Percentiles rank a stretch among this genome's conserved stretches.
These are phyloP conservation scores for Solanum ossicruentum DNA, from an alignment of 257 asterid genomes.

Conservation along the genomic window DNA sequence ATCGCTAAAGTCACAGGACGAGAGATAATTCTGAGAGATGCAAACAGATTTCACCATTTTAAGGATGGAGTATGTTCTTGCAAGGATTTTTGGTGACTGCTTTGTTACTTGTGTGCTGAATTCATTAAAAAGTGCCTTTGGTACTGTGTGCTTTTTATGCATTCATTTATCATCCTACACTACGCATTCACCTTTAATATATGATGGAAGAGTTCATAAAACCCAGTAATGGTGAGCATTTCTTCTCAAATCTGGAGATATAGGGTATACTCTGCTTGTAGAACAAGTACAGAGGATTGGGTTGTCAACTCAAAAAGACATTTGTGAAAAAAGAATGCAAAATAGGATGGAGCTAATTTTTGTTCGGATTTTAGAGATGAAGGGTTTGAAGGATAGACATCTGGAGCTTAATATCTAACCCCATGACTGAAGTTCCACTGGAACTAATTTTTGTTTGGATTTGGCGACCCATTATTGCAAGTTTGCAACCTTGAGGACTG, in stretches of 20 bases:
- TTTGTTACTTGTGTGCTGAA: neutral
- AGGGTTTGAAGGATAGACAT: neutral
- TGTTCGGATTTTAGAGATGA: neutral
- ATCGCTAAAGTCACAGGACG: conserved; percentile 35
- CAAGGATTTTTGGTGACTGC: conserved; percentile 52
- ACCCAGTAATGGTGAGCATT: neutral
- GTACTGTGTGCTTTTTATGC: neutral
- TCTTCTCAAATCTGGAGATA: neutral
- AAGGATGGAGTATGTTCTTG: conserved; percentile 55
- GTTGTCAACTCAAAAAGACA: neutral
- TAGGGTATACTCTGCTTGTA: neutral
- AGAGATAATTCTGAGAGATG: conserved; percentile 53
- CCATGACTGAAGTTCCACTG: neutral
- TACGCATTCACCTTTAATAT: neutral
- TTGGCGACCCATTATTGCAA: neutral
- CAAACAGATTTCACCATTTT: conserved; percentile 59
- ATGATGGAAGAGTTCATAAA: neutral
- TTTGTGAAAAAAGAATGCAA: neutral
- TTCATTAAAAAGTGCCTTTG: neutral
- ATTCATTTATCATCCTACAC: neutral
- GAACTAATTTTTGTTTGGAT: too few relatives aligned
- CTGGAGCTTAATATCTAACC: neutral
- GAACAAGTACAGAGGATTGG: neutral
- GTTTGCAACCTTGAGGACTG: neutral
- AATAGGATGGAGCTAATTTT: neutral